These are phyloP conservation scores for Hanseniaspora guilliermondii DNA, from an alignment of 805 yeast species.

Conservation along the genomic window DNA sequence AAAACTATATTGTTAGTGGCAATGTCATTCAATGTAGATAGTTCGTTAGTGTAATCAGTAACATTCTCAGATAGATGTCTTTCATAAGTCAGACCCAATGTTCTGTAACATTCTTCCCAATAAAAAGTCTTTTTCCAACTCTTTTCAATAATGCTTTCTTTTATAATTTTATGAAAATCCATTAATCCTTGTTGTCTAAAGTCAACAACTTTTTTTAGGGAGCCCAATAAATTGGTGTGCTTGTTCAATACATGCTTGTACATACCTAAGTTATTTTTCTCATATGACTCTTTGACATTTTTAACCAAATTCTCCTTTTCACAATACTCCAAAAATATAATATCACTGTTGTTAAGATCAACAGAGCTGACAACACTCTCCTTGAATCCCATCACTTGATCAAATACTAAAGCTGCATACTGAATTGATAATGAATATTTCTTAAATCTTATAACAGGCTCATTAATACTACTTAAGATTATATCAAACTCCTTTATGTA, in stretches of 20 bases:
- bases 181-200: not conserved
- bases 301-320: conserved; percentile 1
- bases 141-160: not conserved
- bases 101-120: conserved; percentile 12
- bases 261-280: not conserved
- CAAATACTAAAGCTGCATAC: conserved; percentile 8
- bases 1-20: not conserved
- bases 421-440: conserved; percentile 8
- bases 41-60: not conserved
- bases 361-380: not conserved
- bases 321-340: conserved; percentile 8
- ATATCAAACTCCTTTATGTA: conserved; percentile 40
- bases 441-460: conserved; percentile 22
- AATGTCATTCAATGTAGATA: not conserved
- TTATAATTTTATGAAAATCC: not conserved
- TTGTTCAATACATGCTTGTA: not conserved
- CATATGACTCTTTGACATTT: not conserved
- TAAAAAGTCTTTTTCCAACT: not conserved
- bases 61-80: conserved; percentile 5
- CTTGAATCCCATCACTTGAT: conserved; percentile 2
- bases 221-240: not conserved
- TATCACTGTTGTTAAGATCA: conserved; percentile 10
- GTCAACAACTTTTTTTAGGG: not conserved
- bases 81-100: conserved; percentile 11
- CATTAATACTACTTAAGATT: conserved; percentile 25